These are phyloP conservation scores for Agapanthus africanus DNA, from an alignment of 106 monocot species.

Conservation along the genomic window DNA sequence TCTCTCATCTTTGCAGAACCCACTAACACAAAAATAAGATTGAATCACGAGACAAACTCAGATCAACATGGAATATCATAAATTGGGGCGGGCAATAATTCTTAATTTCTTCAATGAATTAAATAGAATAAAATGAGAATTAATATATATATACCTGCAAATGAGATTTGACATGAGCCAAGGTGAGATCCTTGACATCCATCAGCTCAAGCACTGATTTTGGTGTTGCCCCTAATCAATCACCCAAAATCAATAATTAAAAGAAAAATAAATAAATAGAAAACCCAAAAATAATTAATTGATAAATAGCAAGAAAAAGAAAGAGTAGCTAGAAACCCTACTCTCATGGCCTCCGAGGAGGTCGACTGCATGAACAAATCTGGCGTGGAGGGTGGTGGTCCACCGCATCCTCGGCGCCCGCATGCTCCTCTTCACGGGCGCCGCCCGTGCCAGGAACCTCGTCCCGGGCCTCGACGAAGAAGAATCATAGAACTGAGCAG, in stretches of 20 bases:
- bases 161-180: conserved; percentile 36
- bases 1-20: conserved; percentile 6
- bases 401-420: conserved; percentile 60
- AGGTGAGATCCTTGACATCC: conserved; percentile 59
- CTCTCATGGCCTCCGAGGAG: conserved; percentile 55
- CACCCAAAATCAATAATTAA: background rate
- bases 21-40: no score
- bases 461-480: conserved; percentile 5
- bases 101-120: no score
- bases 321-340: conserved; percentile 3
- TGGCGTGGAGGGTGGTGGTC: conserved; percentile 42
- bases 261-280: no score
- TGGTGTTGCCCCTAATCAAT: conserved; percentile 51
- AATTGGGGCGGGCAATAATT: no score
- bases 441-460: conserved; percentile 16
- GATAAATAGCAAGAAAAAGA: background rate
- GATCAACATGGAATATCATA: no score
- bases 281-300: background rate
- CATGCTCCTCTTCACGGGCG: conserved; percentile 32
- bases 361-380: conserved; percentile 53
- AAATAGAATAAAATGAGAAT: background rate
- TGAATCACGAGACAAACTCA: no score
- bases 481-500: background rate
- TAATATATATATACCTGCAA: conserved; percentile 31
- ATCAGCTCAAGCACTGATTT: conserved; percentile 61